A percentile compares a stretch with the other conserved stretches of the same genome.
Conservation (phyloP, 2,329 filamentous ascomycete species). For the Cryphonectria radicalis region DNA sequence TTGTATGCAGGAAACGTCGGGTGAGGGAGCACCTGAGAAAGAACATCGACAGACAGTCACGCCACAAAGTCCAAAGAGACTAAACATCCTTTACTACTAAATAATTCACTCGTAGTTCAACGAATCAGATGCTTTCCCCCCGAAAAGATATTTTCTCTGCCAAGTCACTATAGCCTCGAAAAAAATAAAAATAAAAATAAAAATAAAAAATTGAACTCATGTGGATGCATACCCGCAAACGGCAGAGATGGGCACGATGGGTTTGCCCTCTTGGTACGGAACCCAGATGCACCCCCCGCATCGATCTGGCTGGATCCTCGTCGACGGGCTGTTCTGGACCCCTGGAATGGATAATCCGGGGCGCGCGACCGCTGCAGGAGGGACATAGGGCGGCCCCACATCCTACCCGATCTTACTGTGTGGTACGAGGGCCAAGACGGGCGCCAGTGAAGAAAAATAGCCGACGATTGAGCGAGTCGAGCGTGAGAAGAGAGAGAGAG, state of each 20-base stretch:
- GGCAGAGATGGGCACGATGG: neutral
- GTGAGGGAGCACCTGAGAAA: neutral
- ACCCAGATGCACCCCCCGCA: neutral
- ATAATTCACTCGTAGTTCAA: neutral
- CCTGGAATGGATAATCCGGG: neutral
- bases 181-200: neutral
- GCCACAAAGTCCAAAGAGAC: neutral
- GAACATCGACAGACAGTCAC: neutral
- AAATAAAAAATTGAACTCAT: neutral
- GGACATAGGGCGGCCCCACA: neutral
- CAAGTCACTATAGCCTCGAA: neutral
- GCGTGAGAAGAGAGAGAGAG: neutral
- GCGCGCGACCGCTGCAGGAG: neutral
- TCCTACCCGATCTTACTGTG: neutral
- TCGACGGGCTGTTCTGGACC: neutral
- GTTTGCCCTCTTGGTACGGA: neutral
- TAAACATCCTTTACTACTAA: too few relatives aligned
- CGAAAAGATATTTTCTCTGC: neutral
- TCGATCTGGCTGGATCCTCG: neutral
- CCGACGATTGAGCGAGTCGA: conserved; percentile 19
- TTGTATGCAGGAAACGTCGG: neutral
- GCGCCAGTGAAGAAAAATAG: conserved; percentile 9
- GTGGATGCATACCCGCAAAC: neutral
- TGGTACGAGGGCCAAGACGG: neutral
- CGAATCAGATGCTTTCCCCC: neutral